phyloP scores from a whole-genome alignment of 495 filamentous ascomycete genomes.

The Penicillium bovifimosum region DNA sequence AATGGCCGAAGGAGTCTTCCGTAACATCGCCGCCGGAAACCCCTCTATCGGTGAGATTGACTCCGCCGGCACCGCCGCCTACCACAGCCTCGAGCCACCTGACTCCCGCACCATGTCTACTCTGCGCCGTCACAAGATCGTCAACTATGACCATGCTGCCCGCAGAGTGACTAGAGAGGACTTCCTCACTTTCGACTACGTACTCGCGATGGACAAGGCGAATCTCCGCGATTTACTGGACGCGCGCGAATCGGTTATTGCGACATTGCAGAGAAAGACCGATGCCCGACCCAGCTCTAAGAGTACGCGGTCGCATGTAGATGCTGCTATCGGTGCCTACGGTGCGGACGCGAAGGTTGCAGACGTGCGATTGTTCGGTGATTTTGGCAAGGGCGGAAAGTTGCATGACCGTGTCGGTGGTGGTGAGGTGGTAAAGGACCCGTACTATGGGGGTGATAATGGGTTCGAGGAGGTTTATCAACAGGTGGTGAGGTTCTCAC shows the following conservation, averaged over 20 bases:
- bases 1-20: conserved; percentile 95
- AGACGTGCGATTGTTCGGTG: conserved; percentile 76
- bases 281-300: conserved; percentile 22
- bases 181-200: conserved; percentile 82
- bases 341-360: conserved; percentile 34
- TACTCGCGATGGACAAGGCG: conserved; percentile 89
- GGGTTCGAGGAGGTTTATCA: conserved; percentile 85
- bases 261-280: conserved; percentile 37
- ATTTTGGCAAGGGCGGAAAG: conserved; percentile 63
- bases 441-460: conserved; percentile 80
- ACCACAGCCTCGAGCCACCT: conserved; percentile 66
- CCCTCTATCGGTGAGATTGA: conserved; percentile 67
- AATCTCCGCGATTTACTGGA: conserved; percentile 69
- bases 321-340: conserved; percentile 28
- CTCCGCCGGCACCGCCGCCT: conserved; percentile 83
- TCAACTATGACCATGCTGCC: conserved; percentile 68
- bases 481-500: conserved; percentile 74
- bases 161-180: conserved; percentile 66
- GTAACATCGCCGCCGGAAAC: conserved; percentile 54
- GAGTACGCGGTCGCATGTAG: conserved; percentile 22
- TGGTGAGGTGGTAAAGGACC: conserved; percentile 77
- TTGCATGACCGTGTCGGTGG: conserved; percentile 66
- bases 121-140: conserved; percentile 67
- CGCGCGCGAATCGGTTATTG: conserved; percentile 46
- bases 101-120: conserved; percentile 83